Evolutionary conservation across 257 asterid genomes (phyloP).

Genomic region (Solanum corneliomulleri): DNA sequence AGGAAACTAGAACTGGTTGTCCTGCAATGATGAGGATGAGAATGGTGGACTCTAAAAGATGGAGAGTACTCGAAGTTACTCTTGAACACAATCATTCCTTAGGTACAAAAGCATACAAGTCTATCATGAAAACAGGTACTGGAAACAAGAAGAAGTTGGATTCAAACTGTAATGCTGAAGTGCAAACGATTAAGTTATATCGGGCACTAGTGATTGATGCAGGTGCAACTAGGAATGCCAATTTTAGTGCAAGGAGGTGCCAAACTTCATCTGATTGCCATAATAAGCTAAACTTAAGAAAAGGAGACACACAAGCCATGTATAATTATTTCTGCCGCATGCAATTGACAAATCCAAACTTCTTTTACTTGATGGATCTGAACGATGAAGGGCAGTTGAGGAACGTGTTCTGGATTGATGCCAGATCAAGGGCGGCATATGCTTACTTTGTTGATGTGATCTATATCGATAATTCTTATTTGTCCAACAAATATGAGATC

Average conservation of each 20-base stretch:
- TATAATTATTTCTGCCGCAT: slow-evolving; percentile 52
- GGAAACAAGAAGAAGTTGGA: slow-evolving; percentile 53
- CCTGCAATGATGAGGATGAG: slow-evolving; percentile 76
- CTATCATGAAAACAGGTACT: slow-evolving; percentile 43
- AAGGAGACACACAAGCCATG: slow-evolving; percentile 44
- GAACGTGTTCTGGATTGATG: slow-evolving; percentile 55
- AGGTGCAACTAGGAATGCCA: slow-evolving; percentile 30
- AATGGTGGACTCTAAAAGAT: slow-evolving; percentile 50
- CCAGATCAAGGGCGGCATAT: slow-evolving; percentile 43
- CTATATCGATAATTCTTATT: slow-evolving; percentile 51
- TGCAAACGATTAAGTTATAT: slow-evolving; percentile 51
- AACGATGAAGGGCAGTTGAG: slow-evolving; percentile 41
- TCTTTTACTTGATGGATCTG: slow-evolving; percentile 50
- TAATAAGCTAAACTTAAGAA: slow-evolving; percentile 34
- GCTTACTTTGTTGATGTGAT: slow-evolving; percentile 59
- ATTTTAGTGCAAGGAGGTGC: slow-evolving; percentile 21
- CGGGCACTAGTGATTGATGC: slow-evolving; percentile 43
- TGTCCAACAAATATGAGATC: slow-evolving; percentile 58
- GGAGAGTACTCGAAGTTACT: slow-evolving; percentile 74
- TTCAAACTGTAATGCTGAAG: slow-evolving; percentile 39
- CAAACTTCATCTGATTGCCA: slow-evolving; percentile 17
- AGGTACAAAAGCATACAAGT: slow-evolving; percentile 42
- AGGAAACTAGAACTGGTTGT: slow-evolving; percentile 91
- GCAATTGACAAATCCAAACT: slow-evolving; percentile 47
- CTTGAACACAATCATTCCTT: slow-evolving; percentile 70